Evolutionary conservation across 345 rosid species (phyloP).

Genomic region (Eucalyptus polyanthemos): DNA sequence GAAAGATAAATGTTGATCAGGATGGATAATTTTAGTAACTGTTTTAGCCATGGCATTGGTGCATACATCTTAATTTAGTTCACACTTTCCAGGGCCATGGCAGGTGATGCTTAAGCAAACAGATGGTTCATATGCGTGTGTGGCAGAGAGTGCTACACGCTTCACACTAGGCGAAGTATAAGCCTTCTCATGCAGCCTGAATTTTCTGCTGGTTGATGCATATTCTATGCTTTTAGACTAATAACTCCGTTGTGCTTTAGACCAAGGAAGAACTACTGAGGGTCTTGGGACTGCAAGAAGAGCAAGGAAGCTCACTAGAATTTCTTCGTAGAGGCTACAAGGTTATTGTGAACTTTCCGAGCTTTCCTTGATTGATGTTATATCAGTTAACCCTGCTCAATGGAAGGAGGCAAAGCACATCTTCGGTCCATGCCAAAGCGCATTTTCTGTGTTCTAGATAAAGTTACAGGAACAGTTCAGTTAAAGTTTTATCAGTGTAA

Average conservation of each 20-base stretch:
- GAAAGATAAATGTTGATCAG: background rate
- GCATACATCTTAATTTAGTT: background rate
- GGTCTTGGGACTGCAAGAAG: constrained; percentile 85
- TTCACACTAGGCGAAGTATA: constrained; percentile 87
- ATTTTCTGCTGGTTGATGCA: background rate
- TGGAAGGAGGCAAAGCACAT: background rate
- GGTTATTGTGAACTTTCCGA: constrained; percentile 11
- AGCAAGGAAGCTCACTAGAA: constrained; percentile 82
- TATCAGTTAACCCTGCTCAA: background rate
- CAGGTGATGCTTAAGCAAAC: constrained; percentile 98
- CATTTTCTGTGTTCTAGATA: background rate
- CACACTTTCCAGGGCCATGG: constrained; percentile 74
- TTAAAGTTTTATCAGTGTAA: background rate
- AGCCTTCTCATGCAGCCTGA: background rate
- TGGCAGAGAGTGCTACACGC: constrained; percentile 79
- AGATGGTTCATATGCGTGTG: constrained; percentile 78
- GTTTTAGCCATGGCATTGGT: background rate
- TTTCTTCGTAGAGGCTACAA: constrained; percentile 92
- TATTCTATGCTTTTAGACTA: background rate
- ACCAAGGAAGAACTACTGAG: constrained; percentile 87
- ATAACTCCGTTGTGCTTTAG: constrained; percentile 21
- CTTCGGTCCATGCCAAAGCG: background rate
- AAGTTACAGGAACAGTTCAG: background rate
- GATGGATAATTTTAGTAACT: background rate
- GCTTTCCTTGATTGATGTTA: background rate